phyloP scores from a whole-genome alignment of 768 basidiomycete genomes.

The Lentinus brumalis region DNA sequence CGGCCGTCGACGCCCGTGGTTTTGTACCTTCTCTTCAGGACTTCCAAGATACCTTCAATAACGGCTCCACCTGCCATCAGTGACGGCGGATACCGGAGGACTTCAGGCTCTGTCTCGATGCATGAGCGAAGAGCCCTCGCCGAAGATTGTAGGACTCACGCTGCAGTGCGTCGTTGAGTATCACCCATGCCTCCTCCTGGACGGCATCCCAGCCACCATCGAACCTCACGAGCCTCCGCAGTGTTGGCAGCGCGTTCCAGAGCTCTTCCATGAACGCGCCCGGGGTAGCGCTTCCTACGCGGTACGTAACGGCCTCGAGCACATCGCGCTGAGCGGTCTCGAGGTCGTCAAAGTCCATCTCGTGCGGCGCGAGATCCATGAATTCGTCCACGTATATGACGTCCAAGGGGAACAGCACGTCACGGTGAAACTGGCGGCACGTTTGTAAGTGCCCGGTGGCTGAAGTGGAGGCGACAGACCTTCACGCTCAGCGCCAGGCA shows the following conservation, averaged over 20 bases:
- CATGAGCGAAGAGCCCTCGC: no score
- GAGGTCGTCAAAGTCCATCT: slow-evolving; percentile 47
- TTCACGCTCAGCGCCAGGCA: slow-evolving; percentile 65
- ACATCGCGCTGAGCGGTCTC: slow-evolving; percentile 66
- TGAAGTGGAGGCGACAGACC: slow-evolving; percentile 33
- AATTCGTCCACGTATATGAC: slow-evolving; percentile 57
- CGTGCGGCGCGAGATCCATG: slow-evolving; percentile 49
- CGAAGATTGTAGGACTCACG: slow-evolving; percentile 33
- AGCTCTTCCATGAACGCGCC: slow-evolving; percentile 55
- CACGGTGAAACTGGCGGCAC: slow-evolving; percentile 59
- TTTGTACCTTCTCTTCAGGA: slow-evolving; percentile 39
- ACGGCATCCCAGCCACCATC: slow-evolving; percentile 49
- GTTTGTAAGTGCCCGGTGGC: not conserved
- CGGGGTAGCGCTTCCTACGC: slow-evolving; percentile 53
- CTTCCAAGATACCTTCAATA: slow-evolving; percentile 43
- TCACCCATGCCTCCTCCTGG: slow-evolving; percentile 50
- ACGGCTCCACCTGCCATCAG: slow-evolving; percentile 56
- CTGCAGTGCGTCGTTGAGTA: slow-evolving; percentile 45
- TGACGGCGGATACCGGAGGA: slow-evolving; percentile 53
- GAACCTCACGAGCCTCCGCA: slow-evolving; percentile 43
- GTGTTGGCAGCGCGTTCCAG: slow-evolving; percentile 55
- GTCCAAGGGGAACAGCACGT: slow-evolving; percentile 56
- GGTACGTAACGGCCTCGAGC: slow-evolving; percentile 47
- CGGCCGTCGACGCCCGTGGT: not conserved
- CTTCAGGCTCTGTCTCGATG: slow-evolving; percentile 47